phyloP scores from a whole-genome alignment of 768 basidiomycete genomes.

The Lactarius evosmus region DNA sequence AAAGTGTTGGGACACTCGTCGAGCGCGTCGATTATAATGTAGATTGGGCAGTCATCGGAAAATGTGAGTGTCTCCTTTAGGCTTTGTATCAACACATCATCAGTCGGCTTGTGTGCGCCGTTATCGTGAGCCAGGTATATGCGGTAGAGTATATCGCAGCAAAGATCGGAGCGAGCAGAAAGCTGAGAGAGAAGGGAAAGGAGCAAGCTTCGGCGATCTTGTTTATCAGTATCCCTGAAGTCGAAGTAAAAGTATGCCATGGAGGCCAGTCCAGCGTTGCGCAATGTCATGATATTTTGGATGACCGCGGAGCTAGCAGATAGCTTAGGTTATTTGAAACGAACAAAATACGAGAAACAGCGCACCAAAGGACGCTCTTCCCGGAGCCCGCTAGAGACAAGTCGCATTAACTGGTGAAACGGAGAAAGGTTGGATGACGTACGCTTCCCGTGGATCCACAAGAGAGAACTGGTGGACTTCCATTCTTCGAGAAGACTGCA shows the following conservation, averaged over 20 bases:
- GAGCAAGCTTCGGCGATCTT: neutral
- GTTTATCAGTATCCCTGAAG: neutral
- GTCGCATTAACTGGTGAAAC: neutral
- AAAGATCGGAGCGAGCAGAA: neutral
- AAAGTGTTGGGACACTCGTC: slow-evolving; percentile 1
- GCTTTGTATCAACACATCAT: neutral
- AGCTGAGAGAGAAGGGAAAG: neutral
- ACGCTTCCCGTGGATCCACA: neutral
- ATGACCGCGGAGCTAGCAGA: neutral
- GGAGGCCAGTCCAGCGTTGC: neutral
- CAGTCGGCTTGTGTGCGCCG: neutral
- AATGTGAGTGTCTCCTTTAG: neutral
- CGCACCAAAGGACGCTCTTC: neutral
- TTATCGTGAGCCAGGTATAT: neutral
- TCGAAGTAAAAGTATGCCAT: neutral
- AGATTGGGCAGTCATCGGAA: neutral
- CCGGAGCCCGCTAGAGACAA: neutral
- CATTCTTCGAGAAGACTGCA: neutral
- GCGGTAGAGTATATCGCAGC: neutral
- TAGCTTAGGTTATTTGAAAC: neutral
- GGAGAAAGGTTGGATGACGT: neutral
- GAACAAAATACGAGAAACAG: neutral
- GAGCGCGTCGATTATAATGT: neutral
- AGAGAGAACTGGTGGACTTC: neutral
- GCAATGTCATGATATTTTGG: neutral